phyloP scores from a whole-genome alignment of 164 flowering plant species.

The Buxus sempervirens region DNA sequence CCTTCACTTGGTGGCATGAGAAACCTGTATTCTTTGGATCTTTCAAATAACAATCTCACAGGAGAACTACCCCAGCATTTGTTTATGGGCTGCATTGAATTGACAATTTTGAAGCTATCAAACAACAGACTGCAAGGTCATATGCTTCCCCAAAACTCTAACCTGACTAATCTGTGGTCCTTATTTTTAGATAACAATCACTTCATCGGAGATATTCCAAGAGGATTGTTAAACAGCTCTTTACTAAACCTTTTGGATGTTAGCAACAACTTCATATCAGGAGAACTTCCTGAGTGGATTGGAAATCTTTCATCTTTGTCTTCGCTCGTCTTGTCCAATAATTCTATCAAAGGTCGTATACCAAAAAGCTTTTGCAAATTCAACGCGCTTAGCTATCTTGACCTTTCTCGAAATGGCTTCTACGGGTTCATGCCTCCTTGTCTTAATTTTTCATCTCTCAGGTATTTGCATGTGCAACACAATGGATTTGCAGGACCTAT shows the following conservation, averaged over 20 bases:
- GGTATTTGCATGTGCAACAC: neutral
- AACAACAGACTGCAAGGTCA: slow-evolving; percentile 1
- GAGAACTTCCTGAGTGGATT: slow-evolving; percentile 6
- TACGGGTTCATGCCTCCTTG: slow-evolving; percentile 10
- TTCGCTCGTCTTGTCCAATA: neutral
- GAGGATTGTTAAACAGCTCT: neutral
- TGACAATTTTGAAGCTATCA: neutral
- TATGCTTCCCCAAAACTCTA: slow-evolving; percentile 1
- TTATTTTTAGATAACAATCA: slow-evolving; percentile 2
- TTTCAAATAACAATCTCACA: neutral
- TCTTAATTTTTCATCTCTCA: neutral
- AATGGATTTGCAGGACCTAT: slow-evolving; percentile 10
- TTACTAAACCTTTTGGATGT: neutral
- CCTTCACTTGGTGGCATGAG: slow-evolving; percentile 3
- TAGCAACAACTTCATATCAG: neutral
- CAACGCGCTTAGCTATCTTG: neutral
- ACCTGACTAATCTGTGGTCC: neutral
- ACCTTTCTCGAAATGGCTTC: slow-evolving; percentile 1
- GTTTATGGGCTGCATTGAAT: neutral
- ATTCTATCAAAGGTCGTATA: slow-evolving; percentile 6
- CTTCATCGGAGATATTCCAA: slow-evolving; percentile 1
- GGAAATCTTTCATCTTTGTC: neutral
- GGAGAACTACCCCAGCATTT: slow-evolving; percentile 2
- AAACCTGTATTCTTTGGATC: neutral
- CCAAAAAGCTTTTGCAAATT: slow-evolving; percentile 2